Percentiles rank a stretch among this genome's conserved stretches.
phyloP scores from a whole-genome alignment of 768 basidiomycete genomes.

The Kwoniella dendrophila region DNA sequence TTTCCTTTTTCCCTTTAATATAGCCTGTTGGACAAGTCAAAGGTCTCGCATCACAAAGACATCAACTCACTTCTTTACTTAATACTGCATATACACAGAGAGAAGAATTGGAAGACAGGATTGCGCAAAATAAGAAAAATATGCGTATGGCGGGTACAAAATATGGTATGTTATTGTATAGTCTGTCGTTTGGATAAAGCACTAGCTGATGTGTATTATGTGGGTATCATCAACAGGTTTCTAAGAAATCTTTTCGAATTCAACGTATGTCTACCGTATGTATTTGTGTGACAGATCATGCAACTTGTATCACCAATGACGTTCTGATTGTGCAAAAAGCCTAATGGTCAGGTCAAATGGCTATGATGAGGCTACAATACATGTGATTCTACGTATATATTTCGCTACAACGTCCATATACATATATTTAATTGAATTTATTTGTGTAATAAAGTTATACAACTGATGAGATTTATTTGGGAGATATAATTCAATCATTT shows the following conservation, averaged over 20 bases:
- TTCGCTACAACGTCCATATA: conserved; percentile 18
- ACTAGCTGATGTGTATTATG: too few species aligned
- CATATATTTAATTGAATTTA: not conserved
- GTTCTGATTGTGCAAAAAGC: not conserved
- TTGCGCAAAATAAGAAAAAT: conserved; percentile 40
- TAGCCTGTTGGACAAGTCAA: conserved; percentile 51
- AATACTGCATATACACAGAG: conserved; percentile 47
- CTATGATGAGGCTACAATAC: not conserved
- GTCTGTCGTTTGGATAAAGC: not conserved
- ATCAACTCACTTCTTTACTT: conserved; percentile 52
- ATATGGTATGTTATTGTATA: conserved; percentile 27
- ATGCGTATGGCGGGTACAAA: conserved; percentile 39
- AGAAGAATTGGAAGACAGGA: conserved; percentile 46
- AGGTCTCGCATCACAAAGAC: conserved; percentile 52
- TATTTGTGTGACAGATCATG: too few species aligned
- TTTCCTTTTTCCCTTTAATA: not conserved
- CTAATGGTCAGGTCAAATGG: not conserved
- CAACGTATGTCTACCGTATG: not conserved
- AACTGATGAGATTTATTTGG: too few species aligned
- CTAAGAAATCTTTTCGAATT: not conserved
- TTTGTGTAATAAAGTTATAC: too few species aligned
- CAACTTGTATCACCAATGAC: not conserved
- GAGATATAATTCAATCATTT: conserved; percentile 1
- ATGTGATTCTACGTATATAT: conserved; percentile 2
- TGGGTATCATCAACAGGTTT: too few species aligned